Evolutionary conservation across 352 stramenopile genomes (phyloP), one percentile per base, ranked within the genome.

Genomic region (Thalassiosira sp.): DNA sequence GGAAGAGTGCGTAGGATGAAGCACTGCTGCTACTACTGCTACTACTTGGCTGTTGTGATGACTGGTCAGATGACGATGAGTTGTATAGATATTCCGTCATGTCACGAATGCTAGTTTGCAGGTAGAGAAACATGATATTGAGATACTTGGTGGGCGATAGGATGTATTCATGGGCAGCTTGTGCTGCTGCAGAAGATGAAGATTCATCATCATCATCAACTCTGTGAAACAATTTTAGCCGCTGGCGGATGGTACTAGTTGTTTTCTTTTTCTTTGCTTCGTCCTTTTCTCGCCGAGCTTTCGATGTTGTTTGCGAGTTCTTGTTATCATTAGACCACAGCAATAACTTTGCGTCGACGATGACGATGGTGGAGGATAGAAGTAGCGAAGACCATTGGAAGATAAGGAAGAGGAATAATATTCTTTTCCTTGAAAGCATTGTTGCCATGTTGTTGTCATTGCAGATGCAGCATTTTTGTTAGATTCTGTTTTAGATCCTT

Each of bases 1-100:
- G 46, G 40, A 73, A 73, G 31, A 73, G 28, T 15, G 63, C 42
- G 45, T 64, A 73, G 13, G 63, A n/a, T n/a, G n/a, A n/a, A n/a
- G n/a, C n/a, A n/a, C n/a, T n/a, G n/a, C 63, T 10, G 63, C 64
- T 18, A 33, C n/a, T 37, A 15, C 2, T 5, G 27, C n/a, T n/a
- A n/a, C n/a, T 15, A 24, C 40, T 45, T 6, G 24, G 22, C 2
- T 73, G 25, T 3, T 40, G 37, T 24, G 48, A 53, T 18, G 56
- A 48, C n/a, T n/a, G n/a, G n/a, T n/a, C n/a, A 0, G 42, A 46
- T 43, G 42, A 57, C 0, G 54, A 5, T 56, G 33, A 24, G 57
- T 54, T 57, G 40, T 67, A 43, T 18, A 67, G 37, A 57, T 67
- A 67, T n/a, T 22, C 40, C 1, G 54, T 13, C 58, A 67, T 67